phyloP scores from a whole-genome alignment of 441 rosid species.

The Pelargonium australe region DNA sequence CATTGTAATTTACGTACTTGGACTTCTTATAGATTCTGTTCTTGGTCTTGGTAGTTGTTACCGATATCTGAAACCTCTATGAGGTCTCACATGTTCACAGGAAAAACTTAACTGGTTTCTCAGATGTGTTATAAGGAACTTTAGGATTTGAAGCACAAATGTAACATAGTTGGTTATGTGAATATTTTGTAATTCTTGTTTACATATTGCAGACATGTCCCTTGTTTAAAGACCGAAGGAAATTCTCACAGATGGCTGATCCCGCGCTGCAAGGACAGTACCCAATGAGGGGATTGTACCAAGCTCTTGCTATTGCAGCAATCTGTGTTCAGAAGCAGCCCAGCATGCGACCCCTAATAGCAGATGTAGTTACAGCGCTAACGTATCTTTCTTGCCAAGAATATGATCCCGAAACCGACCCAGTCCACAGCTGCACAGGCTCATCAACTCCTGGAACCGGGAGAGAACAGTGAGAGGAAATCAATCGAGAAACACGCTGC shows the following conservation, averaged over 20 bases:
- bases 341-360: constrained; percentile 74
- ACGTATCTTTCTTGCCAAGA: constrained; percentile 72
- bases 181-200: not conserved
- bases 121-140: no score
- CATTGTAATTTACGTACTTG: no score
- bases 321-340: constrained; percentile 98
- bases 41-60: no score
- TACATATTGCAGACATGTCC: constrained; percentile 61
- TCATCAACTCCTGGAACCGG: constrained; percentile 45
- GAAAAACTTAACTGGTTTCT: no score
- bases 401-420: constrained; percentile 32
- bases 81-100: no score
- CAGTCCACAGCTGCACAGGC: constrained; percentile 30
- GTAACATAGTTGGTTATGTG: not conserved
- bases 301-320: constrained; percentile 93
- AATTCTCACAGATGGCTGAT: constrained; percentile 86
- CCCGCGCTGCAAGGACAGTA: constrained; percentile 79
- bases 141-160: not conserved
- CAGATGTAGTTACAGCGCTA: constrained; percentile 84
- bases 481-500: no score
- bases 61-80: no score
- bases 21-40: no score
- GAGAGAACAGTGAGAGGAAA: constrained; percentile 31
- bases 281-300: constrained; percentile 79
- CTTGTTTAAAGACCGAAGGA: constrained; percentile 77